Percentiles rank a stretch among this genome's conserved stretches.
phyloP scores from a whole-genome alignment of 106 monocot genomes.

The Platanthera guangdongensis region DNA sequence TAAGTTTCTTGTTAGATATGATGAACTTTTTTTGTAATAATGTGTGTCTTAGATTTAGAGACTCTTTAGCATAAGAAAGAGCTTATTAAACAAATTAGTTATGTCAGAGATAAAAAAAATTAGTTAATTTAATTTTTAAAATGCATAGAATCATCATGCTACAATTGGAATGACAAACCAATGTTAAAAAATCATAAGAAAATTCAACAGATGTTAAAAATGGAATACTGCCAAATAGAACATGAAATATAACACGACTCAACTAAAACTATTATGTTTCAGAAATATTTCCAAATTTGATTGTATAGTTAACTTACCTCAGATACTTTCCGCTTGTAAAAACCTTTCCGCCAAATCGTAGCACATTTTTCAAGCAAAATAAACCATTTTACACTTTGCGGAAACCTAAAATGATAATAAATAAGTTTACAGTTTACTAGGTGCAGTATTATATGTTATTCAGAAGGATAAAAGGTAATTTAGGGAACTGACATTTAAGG shows the following conservation, averaged over 20 bases:
- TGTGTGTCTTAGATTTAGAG: conserved; percentile 38
- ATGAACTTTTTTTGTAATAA: conserved; percentile 52
- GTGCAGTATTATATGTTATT: background rate
- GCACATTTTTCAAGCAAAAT: too few relatives aligned
- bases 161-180: too few relatives aligned
- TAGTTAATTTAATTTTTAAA: background rate
- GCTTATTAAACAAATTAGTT: conserved; percentile 35
- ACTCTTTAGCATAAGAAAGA: conserved; percentile 50
- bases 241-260: background rate
- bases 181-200: too few relatives aligned
- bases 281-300: background rate
- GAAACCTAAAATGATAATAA: too few relatives aligned
- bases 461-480: background rate
- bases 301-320: conserved; percentile 43
- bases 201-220: too few relatives aligned
- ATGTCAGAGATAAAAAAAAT: background rate
- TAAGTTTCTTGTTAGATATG: conserved; percentile 11
- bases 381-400: rapidly evolving
- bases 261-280: background rate
- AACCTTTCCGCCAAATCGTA: too few relatives aligned
- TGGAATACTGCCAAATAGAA: too few relatives aligned
- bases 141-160: too few relatives aligned
- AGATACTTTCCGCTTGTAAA: too few relatives aligned
- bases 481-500: conserved; percentile 45
- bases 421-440: background rate